Conservation (phyloP, 306 rosid species). For the Acacia crassicarpa region DNA sequence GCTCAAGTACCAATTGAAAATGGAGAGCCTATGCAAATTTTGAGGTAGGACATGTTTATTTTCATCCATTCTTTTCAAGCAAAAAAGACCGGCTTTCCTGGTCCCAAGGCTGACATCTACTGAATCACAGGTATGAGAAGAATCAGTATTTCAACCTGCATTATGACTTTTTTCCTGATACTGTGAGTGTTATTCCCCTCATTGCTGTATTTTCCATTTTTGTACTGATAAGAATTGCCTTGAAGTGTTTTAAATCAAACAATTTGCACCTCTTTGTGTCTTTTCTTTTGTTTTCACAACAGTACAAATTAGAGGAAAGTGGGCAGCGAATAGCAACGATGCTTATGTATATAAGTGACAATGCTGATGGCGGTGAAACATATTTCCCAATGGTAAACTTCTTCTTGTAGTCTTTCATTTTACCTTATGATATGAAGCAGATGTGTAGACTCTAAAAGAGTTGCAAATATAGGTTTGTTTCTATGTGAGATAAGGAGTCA, state of each 20-base stretch:
- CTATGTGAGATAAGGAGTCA: neutral
- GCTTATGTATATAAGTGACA: slow-evolving; percentile 86
- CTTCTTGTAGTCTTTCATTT: slow-evolving; percentile 34
- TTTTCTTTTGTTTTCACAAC: slow-evolving; percentile 25
- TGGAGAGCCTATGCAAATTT: slow-evolving; percentile 86
- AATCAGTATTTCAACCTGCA: slow-evolving; percentile 75
- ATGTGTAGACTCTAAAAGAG: neutral
- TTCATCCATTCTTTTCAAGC: slow-evolving; percentile 1
- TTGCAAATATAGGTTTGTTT: neutral
- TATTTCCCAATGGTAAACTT: slow-evolving; percentile 72
- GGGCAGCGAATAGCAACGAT: slow-evolving; percentile 94
- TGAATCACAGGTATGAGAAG: slow-evolving; percentile 94
- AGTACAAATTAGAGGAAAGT: slow-evolving; percentile 87
- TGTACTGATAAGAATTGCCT: slow-evolving; percentile 23
- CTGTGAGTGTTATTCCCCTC: slow-evolving; percentile 61
- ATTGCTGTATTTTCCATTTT: slow-evolving; percentile 13
- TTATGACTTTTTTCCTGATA: slow-evolving; percentile 83
- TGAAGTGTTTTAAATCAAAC: slow-evolving; percentile 21
- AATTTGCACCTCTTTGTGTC: neutral
- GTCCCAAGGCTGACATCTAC: slow-evolving; percentile 63
- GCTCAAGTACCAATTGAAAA: slow-evolving; percentile 88
- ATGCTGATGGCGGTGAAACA: slow-evolving; percentile 94
- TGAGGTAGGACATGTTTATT: slow-evolving; percentile 65
- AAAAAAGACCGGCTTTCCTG: neutral
- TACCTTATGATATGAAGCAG: neutral